Percentiles rank a stretch among this genome's conserved stretches.
Conservation (phyloP, 1,284 basidiomycete species). For the Uromyces viciae-fabae region DNA sequence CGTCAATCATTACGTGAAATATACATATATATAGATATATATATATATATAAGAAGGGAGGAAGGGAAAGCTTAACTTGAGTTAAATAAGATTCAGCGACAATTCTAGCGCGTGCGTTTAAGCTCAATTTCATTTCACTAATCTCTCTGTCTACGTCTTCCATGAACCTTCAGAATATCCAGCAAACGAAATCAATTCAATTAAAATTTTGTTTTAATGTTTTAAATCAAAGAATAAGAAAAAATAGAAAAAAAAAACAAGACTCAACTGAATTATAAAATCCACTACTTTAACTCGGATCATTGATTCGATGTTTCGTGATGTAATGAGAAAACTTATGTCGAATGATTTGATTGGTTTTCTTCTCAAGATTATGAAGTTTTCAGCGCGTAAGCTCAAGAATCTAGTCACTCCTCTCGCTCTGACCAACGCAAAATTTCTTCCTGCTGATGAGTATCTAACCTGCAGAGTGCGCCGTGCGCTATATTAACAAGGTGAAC, state of each 20-base stretch:
- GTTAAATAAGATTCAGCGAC: conserved; percentile 69
- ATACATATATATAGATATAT: no score
- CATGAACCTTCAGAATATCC: conserved; percentile 51
- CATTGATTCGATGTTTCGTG: conserved; percentile 94
- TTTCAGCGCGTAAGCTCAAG: conserved; percentile 97
- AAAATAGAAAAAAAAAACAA: background rate
- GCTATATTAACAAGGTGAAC: background rate
- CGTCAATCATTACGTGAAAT: no score
- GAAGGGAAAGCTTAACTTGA: conserved; percentile 8
- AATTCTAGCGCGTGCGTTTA: conserved; percentile 93
- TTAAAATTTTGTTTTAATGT: no score
- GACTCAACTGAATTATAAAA: conserved; percentile 86
- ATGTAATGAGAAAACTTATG: conserved; percentile 97
- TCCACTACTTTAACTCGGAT: conserved; percentile 99
- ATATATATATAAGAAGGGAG: no score
- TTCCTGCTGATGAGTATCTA: no score
- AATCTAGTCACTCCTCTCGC: conserved; percentile 95
- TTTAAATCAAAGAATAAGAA: conserved; percentile 8
- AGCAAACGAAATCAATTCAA: conserved; percentile 50
- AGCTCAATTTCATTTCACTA: conserved; percentile 64
- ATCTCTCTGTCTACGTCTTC: conserved; percentile 60
- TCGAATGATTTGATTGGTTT: conserved; percentile 96
- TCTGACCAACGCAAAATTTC: no score
- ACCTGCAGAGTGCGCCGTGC: no score
- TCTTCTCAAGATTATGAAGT: conserved; percentile 88